A percentile compares a stretch with the other conserved stretches of the same genome.
Evolutionary conservation across 2,329 filamentous ascomycete species (phyloP).

Genomic region (Juglanconis oblonga): DNA sequence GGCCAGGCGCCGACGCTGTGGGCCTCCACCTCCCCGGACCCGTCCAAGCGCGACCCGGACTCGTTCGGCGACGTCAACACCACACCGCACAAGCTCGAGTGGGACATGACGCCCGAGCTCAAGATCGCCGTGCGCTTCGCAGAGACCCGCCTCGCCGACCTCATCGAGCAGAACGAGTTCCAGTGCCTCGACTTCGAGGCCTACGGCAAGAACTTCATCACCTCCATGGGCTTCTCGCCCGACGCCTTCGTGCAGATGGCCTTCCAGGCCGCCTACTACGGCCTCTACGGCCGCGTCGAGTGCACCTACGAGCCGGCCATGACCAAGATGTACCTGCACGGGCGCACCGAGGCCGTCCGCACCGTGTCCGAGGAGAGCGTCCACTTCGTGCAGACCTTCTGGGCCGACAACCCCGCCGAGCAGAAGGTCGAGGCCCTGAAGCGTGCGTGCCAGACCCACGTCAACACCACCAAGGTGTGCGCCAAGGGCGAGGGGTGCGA

Average conservation of each 20-base stretch:
- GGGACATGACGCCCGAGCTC: conserved; percentile 93
- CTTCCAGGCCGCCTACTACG: conserved; percentile 97
- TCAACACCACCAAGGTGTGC: conserved; percentile 75
- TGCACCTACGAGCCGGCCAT: conserved; percentile 97
- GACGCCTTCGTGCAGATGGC: conserved; percentile 99
- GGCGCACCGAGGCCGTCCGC: conserved; percentile 89
- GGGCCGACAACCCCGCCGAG: conserved; percentile 81
- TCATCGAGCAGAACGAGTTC: conserved; percentile 97
- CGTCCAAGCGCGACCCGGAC: conserved; percentile 83
- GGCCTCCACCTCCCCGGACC: conserved; percentile 87
- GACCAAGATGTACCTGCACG: conserved; percentile 93
- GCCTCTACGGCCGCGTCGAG: conserved; percentile 88
- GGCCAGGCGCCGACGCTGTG: conserved; percentile 88
- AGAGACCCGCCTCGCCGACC: conserved; percentile 87
- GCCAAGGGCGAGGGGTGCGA: conserved; percentile 90
- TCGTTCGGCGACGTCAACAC: conserved; percentile 93
- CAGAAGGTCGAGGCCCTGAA: conserved; percentile 83
- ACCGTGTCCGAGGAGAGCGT: conserved; percentile 79
- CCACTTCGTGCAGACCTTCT: conserved; percentile 91
- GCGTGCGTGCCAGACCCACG: conserved; percentile 81
- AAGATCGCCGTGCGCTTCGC: conserved; percentile 90
- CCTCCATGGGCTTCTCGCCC: conserved; percentile 91
- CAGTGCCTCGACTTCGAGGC: conserved; percentile 82
- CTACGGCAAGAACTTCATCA: conserved; percentile 98
- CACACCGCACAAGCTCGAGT: conserved; percentile 92